Percentiles rank a stretch among this genome's conserved stretches.
Evolutionary conservation across 1,139 yeast species (phyloP).

Genomic region (Saccharomyces hybrid): DNA sequence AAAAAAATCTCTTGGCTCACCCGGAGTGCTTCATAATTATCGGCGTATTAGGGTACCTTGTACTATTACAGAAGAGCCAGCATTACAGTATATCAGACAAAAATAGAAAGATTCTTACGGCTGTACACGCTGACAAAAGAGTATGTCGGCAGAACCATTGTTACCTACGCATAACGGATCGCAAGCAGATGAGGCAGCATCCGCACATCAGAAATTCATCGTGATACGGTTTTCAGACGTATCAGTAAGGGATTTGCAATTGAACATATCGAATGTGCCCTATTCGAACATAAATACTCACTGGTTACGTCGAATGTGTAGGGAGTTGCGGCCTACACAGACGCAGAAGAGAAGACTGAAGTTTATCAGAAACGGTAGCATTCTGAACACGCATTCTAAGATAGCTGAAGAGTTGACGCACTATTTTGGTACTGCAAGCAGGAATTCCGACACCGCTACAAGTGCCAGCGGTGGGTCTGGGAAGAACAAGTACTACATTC

Average conservation of each 20-base stretch:
- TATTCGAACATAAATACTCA: conserved; percentile 34
- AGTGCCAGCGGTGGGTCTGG: conserved; percentile 12
- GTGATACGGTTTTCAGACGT: conserved; percentile 48
- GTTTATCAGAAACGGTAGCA: conserved; percentile 68
- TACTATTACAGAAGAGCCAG: not conserved
- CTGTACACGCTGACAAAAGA: not conserved
- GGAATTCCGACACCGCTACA: conserved; percentile 6
- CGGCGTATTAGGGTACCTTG: not conserved
- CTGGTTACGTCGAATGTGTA: conserved; percentile 40
- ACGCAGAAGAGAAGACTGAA: conserved; percentile 48
- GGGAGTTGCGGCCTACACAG: conserved; percentile 34
- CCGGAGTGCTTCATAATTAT: not conserved
- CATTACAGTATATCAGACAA: not conserved
- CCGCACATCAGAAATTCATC: conserved; percentile 24
- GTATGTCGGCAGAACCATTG: conserved; percentile 12
- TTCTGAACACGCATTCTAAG: conserved; percentile 53
- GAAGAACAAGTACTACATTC: conserved; percentile 47
- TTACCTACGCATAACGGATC: conserved; percentile 8
- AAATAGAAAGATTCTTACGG: not conserved
- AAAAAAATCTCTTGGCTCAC: not conserved
- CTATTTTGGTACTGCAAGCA: conserved; percentile 10
- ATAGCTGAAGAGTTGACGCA: conserved; percentile 36
- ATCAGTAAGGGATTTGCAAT: conserved; percentile 37
- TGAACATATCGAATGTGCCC: conserved; percentile 35
- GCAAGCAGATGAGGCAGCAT: conserved; percentile 3